Percentiles rank a stretch among this genome's conserved stretches.
Conservation (phyloP, 1,139 yeast species). For the Taphrina wiesneri region DNA sequence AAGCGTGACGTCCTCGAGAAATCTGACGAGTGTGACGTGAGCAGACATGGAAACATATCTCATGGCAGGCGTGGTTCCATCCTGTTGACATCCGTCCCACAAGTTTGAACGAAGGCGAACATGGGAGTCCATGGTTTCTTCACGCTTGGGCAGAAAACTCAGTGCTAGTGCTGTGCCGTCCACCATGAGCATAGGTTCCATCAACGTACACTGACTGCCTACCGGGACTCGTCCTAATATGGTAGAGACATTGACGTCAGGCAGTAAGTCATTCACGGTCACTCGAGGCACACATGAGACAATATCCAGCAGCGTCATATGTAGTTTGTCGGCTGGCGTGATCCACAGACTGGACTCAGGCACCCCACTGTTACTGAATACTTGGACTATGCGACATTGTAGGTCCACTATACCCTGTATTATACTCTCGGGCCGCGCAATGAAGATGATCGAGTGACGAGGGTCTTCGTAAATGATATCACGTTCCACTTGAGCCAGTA, state of each 20-base stretch:
- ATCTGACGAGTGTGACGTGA: slow-evolving; percentile 15
- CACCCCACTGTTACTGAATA: neutral
- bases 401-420: neutral
- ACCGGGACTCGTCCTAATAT: neutral
- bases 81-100: neutral
- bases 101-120: neutral
- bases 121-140: neutral
- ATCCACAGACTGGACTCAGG: neutral
- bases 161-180: slow-evolving; percentile 3
- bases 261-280: neutral
- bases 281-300: neutral
- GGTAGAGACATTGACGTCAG: neutral
- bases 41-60: slow-evolving; percentile 9
- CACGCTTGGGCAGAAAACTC: neutral
- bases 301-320: slow-evolving; percentile 17
- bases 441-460: slow-evolving; percentile 12
- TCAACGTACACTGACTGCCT: neutral
- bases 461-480: neutral
- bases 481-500: neutral
- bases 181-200: neutral
- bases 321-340: neutral
- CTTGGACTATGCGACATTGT: neutral
- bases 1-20: neutral
- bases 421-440: neutral
- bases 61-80: neutral